phyloP scores from a whole-genome alignment of 2,329 filamentous ascomycete species.

The Trichophyton simii region DNA sequence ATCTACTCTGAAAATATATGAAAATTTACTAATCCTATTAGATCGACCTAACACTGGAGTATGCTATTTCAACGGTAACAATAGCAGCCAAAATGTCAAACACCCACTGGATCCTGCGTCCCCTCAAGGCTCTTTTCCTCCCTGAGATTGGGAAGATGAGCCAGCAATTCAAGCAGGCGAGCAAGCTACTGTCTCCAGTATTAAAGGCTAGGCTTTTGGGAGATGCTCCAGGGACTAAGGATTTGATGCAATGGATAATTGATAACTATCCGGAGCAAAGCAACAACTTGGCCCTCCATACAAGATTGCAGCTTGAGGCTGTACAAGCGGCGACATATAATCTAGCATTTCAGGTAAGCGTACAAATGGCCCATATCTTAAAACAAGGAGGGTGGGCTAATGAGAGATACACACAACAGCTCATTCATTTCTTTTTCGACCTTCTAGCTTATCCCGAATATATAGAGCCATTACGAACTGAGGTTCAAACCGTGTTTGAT shows the following conservation, averaged over 20 bases:
- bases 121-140: background rate
- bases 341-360: background rate
- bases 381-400: background rate
- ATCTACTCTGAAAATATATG: background rate
- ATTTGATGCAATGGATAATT: background rate
- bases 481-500: constrained; percentile 14
- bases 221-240: background rate
- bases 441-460: constrained; percentile 15
- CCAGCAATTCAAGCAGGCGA: background rate
- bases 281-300: background rate
- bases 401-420: background rate
- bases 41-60: background rate
- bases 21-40: background rate
- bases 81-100: background rate
- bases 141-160: background rate
- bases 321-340: background rate
- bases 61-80: background rate
- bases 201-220: background rate
- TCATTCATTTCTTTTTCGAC: constrained; percentile 19
- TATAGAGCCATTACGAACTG: constrained; percentile 13
- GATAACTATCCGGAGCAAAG: background rate
- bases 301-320: background rate
- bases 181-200: background rate
- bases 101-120: background rate
- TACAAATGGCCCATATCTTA: background rate